These are phyloP conservation scores for Fusarium penzigii DNA, from an alignment of 2,329 filamentous ascomycete genomes.

Conservation along the genomic window DNA sequence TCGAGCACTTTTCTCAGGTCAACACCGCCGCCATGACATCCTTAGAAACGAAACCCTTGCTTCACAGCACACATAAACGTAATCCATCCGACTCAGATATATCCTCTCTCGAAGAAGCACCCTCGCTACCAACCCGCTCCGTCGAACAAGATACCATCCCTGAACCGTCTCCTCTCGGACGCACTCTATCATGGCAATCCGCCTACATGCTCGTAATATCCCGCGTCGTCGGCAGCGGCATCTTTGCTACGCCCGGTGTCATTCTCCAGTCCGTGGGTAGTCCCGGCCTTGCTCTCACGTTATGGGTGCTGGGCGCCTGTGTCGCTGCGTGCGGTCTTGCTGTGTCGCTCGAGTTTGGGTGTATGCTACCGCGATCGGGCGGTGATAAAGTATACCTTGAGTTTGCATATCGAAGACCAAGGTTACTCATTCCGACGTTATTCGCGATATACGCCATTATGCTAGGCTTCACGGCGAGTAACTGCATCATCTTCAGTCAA, in stretches of 20 bases:
- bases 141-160: constrained; percentile 61
- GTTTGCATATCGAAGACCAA: constrained; percentile 64
- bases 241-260: constrained; percentile 70
- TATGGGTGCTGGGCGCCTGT: constrained; percentile 65
- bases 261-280: constrained; percentile 69
- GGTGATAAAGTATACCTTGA: constrained; percentile 73
- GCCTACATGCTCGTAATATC: constrained; percentile 69
- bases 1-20: too few relatives aligned
- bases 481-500: constrained; percentile 69
- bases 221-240: constrained; percentile 68
- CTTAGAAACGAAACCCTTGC: too few relatives aligned
- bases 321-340: constrained; percentile 62
- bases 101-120: too few relatives aligned
- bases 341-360: constrained; percentile 67
- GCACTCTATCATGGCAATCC: constrained; percentile 62
- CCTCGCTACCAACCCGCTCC: constrained; percentile 5
- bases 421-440: constrained; percentile 64
- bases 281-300: constrained; percentile 59
- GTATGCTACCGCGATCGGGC: constrained; percentile 69
- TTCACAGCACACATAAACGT: too few relatives aligned
- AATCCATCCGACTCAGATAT: too few relatives aligned
- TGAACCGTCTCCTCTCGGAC: constrained; percentile 58
- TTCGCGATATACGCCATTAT: constrained; percentile 65
- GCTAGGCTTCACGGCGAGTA: constrained; percentile 68
- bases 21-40: too few relatives aligned